Percentiles rank a stretch among this genome's conserved stretches.
phyloP scores from a whole-genome alignment of 768 basidiomycete genomes.

The Russula griseocarnosa region DNA sequence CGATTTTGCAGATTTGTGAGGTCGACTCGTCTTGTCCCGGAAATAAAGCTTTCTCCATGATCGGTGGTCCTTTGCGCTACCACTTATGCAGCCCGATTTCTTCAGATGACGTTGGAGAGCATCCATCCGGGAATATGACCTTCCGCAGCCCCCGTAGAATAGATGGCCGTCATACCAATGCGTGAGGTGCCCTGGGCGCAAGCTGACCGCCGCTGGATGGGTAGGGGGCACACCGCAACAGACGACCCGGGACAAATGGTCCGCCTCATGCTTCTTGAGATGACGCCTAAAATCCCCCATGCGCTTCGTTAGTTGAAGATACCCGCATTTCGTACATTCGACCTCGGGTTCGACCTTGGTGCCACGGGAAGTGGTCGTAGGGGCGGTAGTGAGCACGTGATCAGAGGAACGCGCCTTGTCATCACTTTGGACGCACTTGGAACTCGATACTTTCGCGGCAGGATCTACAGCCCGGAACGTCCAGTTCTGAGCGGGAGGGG shows the following conservation, averaged over 20 bases:
- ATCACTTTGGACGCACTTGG: not conserved
- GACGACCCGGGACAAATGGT: not conserved
- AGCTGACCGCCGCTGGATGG: not conserved
- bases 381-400: not conserved
- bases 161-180: not conserved
- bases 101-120: slow-evolving; percentile 18
- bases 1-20: not conserved
- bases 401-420: not conserved
- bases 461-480: slow-evolving; percentile 3
- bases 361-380: too few relatives aligned
- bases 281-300: slow-evolving; percentile 19
- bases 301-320: slow-evolving; percentile 5
- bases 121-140: slow-evolving; percentile 18
- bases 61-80: slow-evolving; percentile 12
- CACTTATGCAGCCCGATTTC: slow-evolving; percentile 6
- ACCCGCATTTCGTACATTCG: slow-evolving; percentile 8
- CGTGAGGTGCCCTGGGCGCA: not conserved
- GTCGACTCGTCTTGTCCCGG: not conserved
- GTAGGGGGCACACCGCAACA: slow-evolving; percentile 17
- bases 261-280: slow-evolving; percentile 6
- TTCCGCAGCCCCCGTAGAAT: slow-evolving; percentile 21
- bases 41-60: slow-evolving; percentile 16
- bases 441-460: not conserved
- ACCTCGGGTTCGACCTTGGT: not conserved
- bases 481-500: not conserved